Conservation (phyloP, 257 asterid species). For the Rhazya stricta region DNA sequence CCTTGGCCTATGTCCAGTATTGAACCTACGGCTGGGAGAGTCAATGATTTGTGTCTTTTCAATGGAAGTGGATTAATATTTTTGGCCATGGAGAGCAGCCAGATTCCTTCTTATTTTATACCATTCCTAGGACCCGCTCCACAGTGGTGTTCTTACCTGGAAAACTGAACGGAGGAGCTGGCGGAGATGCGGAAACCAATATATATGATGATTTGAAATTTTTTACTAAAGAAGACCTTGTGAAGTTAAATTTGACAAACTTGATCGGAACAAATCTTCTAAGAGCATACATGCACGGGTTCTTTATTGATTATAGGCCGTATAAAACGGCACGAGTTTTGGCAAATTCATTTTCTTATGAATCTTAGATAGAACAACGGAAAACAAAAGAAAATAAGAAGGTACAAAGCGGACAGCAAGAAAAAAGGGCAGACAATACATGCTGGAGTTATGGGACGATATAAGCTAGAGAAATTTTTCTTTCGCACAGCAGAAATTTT, state of each 20-base stretch:
- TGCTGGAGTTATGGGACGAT: too few relatives aligned
- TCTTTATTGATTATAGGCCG: slow-evolving; percentile 67
- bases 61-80: slow-evolving; percentile 72
- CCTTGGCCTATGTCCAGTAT: slow-evolving; percentile 94
- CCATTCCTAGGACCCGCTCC: slow-evolving; percentile 99
- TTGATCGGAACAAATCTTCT: slow-evolving; percentile 79
- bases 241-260: slow-evolving; percentile 53
- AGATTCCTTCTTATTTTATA: slow-evolving; percentile 85
- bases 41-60: slow-evolving; percentile 79
- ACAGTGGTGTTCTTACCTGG: slow-evolving; percentile 86
- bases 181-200: slow-evolving; percentile 76
- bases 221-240: slow-evolving; percentile 84
- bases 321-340: slow-evolving; percentile 76
- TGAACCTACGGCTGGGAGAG: slow-evolving; percentile 77
- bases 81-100: slow-evolving; percentile 85
- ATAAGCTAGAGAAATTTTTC: too few relatives aligned
- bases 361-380: slow-evolving; percentile 53
- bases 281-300: slow-evolving; percentile 93
- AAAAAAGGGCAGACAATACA: too few relatives aligned
- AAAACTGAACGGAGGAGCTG: slow-evolving; percentile 88
- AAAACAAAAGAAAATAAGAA: too few relatives aligned
- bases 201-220: slow-evolving; percentile 90
- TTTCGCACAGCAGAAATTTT: too few relatives aligned
- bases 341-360: slow-evolving; percentile 77
- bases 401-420: too few relatives aligned